phyloP scores from a whole-genome alignment of 305 asterid genomes.

The Fraxinus greggii region DNA sequence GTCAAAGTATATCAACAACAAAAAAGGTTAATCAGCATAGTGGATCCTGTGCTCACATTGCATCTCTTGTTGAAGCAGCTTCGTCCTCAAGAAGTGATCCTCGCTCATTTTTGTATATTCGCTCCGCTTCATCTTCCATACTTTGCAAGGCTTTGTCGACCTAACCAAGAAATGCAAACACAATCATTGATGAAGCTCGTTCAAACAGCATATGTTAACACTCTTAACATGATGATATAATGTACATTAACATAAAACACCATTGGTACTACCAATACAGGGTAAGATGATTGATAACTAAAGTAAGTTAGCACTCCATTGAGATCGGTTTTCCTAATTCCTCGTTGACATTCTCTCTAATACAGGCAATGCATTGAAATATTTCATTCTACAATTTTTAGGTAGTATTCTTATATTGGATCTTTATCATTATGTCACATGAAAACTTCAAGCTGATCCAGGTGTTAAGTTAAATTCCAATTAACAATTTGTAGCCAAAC shows the following conservation, averaged over 20 bases:
- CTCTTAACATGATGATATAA: neutral
- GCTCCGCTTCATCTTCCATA: slow-evolving; percentile 85
- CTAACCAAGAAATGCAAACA: slow-evolving; percentile 33
- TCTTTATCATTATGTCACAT: neutral
- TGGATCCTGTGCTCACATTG: slow-evolving; percentile 57
- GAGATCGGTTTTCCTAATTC: neutral
- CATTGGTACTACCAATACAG: neutral
- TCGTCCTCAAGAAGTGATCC: slow-evolving; percentile 86
- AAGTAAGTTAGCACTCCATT: neutral
- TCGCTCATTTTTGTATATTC: slow-evolving; percentile 76
- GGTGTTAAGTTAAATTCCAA: neutral
- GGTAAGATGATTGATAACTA: neutral
- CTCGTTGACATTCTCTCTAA: neutral
- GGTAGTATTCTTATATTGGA: neutral
- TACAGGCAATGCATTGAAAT: neutral
- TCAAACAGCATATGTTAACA: neutral
- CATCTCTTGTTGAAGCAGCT: slow-evolving; percentile 94
- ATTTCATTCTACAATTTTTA: neutral
- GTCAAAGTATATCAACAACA: slow-evolving; percentile 13
- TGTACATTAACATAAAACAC: neutral
- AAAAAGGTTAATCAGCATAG: neutral
- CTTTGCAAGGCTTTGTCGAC: slow-evolving; percentile 92
- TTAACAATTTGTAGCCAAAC: neutral
- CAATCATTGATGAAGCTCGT: slow-evolving; percentile 1
- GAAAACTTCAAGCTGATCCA: neutral